phyloP scores from a whole-genome alignment of 106 monocot genomes.

The Acanthochlamys bracteata region DNA sequence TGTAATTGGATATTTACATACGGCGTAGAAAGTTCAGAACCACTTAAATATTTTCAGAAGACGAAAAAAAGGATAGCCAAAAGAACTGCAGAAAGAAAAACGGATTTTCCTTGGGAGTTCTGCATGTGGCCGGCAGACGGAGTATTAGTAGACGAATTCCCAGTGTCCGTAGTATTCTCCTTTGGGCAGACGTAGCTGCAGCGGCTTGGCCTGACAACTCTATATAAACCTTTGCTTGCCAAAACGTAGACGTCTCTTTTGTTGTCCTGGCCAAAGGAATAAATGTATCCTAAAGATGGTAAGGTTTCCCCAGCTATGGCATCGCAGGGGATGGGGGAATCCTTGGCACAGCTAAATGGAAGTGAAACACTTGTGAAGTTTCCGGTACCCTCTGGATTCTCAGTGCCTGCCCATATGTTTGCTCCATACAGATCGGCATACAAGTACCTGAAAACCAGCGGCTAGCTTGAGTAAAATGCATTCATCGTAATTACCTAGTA shows the following conservation, averaged over 20 bases:
- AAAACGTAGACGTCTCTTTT: constrained; percentile 51
- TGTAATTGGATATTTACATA: too few relatives aligned
- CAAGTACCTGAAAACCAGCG: constrained; percentile 43
- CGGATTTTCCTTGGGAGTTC: neutral
- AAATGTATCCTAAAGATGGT: constrained; percentile 61
- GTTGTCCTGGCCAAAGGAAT: constrained; percentile 76
- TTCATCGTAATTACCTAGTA: neutral
- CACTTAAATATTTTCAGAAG: too few relatives aligned
- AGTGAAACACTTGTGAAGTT: constrained; percentile 49
- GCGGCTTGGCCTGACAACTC: constrained; percentile 69
- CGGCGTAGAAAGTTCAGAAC: too few relatives aligned
- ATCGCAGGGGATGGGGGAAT: constrained; percentile 71
- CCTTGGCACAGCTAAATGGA: constrained; percentile 51
- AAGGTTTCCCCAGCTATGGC: constrained; percentile 26
- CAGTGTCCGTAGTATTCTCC: constrained; percentile 26
- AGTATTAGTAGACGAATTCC: constrained; percentile 17
- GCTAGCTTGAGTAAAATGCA: neutral
- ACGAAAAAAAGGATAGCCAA: constrained; percentile 9
- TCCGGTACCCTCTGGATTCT: constrained; percentile 56
- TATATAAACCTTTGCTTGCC: constrained; percentile 64
- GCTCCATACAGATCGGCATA: constrained; percentile 68
- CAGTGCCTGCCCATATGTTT: constrained; percentile 58
- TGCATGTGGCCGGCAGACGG: constrained; percentile 6
- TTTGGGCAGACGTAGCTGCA: constrained; percentile 58
- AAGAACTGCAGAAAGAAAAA: constrained; percentile 1